Percentiles rank a stretch among this genome's conserved stretches.
phyloP scores from a whole-genome alignment of 2,329 filamentous ascomycete genomes.

The Calonectria crousiana region DNA sequence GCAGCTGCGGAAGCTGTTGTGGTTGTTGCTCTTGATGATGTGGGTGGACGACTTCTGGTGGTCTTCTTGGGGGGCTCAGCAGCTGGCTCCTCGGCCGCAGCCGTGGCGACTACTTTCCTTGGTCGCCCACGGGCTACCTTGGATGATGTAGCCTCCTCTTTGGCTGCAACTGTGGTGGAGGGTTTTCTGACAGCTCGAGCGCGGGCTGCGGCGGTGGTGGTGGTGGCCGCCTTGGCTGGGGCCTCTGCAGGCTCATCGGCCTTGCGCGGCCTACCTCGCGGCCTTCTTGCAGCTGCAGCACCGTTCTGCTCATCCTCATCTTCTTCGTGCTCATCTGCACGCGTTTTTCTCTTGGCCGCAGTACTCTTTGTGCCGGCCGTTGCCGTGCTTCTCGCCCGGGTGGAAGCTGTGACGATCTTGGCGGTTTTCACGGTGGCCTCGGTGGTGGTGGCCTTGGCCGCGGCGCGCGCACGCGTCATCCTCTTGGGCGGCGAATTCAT shows the following conservation, averaged over 20 bases:
- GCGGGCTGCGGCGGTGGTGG: slow-evolving; percentile 35
- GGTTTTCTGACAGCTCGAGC: slow-evolving; percentile 45
- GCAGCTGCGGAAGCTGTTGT: slow-evolving; percentile 34
- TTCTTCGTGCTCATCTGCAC: slow-evolving; percentile 65
- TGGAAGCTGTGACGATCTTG: slow-evolving; percentile 62
- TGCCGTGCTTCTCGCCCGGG: slow-evolving; percentile 59
- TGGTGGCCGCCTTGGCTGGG: slow-evolving; percentile 34
- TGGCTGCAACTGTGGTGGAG: slow-evolving; percentile 38
- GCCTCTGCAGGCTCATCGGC: slow-evolving; percentile 42
- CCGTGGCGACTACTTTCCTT: slow-evolving; percentile 52
- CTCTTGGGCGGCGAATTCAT: slow-evolving; percentile 73
- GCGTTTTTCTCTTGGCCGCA: slow-evolving; percentile 62
- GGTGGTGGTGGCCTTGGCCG: slow-evolving; percentile 53
- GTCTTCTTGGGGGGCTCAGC: slow-evolving; percentile 50
- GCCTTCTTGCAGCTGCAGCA: slow-evolving; percentile 51
- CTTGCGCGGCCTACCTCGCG: slow-evolving; percentile 60
- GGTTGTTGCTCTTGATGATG: slow-evolving; percentile 45
- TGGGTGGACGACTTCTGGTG: slow-evolving; percentile 42
- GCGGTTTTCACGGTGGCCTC: slow-evolving; percentile 55
- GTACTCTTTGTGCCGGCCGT: slow-evolving; percentile 50
- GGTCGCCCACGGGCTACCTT: slow-evolving; percentile 59
- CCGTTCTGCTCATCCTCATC: slow-evolving; percentile 56
- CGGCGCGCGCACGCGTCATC: slow-evolving; percentile 65
- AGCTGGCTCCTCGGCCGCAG: slow-evolving; percentile 39
- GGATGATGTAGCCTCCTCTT: slow-evolving; percentile 41